phyloP scores from a whole-genome alignment of 768 basidiomycete species.

The Saitozyma podzolica region DNA sequence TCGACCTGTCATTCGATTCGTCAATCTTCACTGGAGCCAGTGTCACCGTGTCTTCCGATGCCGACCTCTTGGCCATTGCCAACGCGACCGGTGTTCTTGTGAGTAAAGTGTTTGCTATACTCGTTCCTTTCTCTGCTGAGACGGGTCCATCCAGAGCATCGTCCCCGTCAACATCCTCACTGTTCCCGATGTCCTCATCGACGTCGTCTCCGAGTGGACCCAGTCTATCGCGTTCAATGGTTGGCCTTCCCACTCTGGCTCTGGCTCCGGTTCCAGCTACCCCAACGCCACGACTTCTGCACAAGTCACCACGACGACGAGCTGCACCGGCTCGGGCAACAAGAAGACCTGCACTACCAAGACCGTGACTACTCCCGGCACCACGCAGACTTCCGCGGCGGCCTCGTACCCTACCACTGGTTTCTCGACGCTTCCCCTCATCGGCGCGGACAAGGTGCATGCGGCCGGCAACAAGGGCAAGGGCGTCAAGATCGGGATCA shows the following conservation, averaged over 20 bases:
- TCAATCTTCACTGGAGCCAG: slow-evolving; percentile 64
- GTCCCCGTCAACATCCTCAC: slow-evolving; percentile 56
- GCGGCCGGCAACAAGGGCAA: slow-evolving; percentile 64
- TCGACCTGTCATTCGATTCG: slow-evolving; percentile 55
- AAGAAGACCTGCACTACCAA: slow-evolving; percentile 11
- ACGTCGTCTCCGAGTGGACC: slow-evolving; percentile 1
- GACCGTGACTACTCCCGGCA: background rate
- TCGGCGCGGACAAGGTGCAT: slow-evolving; percentile 66
- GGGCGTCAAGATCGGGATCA: slow-evolving; percentile 68
- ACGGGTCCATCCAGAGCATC: slow-evolving; percentile 54
- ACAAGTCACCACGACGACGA: too few relatives aligned
- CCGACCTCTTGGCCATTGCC: slow-evolving; percentile 54
- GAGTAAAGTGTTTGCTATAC: background rate
- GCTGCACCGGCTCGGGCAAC: slow-evolving; percentile 11
- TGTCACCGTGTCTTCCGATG: slow-evolving; percentile 54
- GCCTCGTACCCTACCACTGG: slow-evolving; percentile 25
- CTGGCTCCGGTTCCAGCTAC: too few relatives aligned
- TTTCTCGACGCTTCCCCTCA: slow-evolving; percentile 33
- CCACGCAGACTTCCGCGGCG: background rate
- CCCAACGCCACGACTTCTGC: too few relatives aligned
- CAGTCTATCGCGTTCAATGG: too few relatives aligned
- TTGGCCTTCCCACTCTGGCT: too few relatives aligned
- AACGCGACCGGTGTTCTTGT: slow-evolving; percentile 57
- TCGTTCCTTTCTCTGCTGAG: too few relatives aligned
- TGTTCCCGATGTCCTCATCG: slow-evolving; percentile 7